Evolutionary conservation across 305 asterid genomes (phyloP), one percentile per base, ranked within the genome.

Genomic region (Fraxinus sp.): DNA sequence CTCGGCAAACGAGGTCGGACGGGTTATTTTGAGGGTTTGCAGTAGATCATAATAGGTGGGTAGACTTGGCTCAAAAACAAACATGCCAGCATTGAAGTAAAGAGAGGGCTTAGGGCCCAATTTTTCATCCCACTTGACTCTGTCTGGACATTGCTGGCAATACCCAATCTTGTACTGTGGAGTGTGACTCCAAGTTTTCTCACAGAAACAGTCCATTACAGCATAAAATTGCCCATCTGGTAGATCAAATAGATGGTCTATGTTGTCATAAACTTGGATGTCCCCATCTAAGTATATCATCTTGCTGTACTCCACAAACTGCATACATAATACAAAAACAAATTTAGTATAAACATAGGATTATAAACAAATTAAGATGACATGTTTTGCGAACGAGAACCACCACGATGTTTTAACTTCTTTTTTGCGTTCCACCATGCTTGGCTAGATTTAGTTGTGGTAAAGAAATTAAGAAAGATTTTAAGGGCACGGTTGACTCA

Each of bases 221-320:
- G 89, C 93, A 68, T 90, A 87, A 8, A 90, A 84, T 39, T 87
- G 39, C 0, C 91, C 91, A 37, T 83, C 80, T 1, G 85, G 85
- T 41, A 86, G 24, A 32, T 87, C 91, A 37, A 90, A 89, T 10
- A 90, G 82, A 36, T 89, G 86, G 73, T 90, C 93, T 1, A 90
- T 87, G 89, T 89, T 87, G 49, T 86, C 89, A 41, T 37, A 89
- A 71, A 90, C 92, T 84, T 89, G 90, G 35, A 87, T 84, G 81
- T 89, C 93, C 8, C 87, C 93, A 72, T 90, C 93, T 80, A 90
- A 43, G 87, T 90, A 90, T 26, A 90, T 68, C 91, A 90, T 75
- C 83, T 85, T 90, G 85, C 85, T 80, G 76, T 89, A 89, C 89
- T 89, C 93, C 86, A 87, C 92, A 76, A 90, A 87, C 93, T 90